Evolutionary conservation across 345 rosid species (phyloP).

Genomic region (Murraya paniculata): DNA sequence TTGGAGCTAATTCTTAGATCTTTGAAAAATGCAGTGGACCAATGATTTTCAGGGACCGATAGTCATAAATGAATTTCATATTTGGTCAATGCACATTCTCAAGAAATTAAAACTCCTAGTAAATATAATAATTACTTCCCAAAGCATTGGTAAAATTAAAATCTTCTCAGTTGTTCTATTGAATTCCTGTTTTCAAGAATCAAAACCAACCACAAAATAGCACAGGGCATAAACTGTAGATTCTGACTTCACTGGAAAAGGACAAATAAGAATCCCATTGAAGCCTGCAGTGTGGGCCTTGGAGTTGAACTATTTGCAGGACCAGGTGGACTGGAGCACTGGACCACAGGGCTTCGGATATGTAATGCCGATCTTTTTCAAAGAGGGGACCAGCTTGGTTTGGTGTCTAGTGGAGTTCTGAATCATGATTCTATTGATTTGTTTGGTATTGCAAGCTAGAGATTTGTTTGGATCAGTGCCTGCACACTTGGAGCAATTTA

Average conservation of each 20-base stretch:
- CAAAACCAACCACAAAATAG: too few species aligned
- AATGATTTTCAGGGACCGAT: too few species aligned
- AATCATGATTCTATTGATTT: background rate
- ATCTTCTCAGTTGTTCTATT: background rate
- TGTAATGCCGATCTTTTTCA: background rate
- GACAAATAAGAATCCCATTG: background rate
- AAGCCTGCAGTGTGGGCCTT: conserved; percentile 3
- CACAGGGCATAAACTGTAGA: background rate
- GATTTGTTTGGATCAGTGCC: background rate
- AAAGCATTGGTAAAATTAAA: too few species aligned
- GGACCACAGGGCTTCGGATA: background rate
- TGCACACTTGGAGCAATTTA: background rate
- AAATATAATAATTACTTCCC: too few species aligned
- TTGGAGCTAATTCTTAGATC: too few species aligned
- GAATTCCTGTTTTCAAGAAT: background rate
- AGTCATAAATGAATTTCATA: too few species aligned
- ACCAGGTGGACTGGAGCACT: background rate
- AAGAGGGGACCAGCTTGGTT: conserved; percentile 7
- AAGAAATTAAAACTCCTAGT: too few species aligned
- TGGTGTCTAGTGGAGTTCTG: background rate
- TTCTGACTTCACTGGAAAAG: background rate
- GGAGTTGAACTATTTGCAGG: background rate
- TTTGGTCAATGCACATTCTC: too few species aligned
- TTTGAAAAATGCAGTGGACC: too few species aligned
- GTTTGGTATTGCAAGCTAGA: background rate